These are phyloP conservation scores for Didymellaceae sp. DNA, from an alignment of 2,329 filamentous ascomycete species.

Conservation along the genomic window DNA sequence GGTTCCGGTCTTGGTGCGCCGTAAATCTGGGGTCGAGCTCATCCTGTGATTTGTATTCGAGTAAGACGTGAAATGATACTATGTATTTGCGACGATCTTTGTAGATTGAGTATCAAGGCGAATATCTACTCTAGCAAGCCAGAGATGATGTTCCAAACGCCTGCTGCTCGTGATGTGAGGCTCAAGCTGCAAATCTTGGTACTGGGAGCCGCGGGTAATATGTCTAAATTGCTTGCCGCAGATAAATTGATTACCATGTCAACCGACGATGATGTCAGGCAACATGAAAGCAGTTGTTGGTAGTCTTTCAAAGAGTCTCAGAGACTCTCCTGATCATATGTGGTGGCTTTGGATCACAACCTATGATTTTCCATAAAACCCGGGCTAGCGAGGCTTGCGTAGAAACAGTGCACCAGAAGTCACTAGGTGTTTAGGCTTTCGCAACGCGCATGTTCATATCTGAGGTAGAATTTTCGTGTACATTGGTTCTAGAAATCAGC, in stretches of 20 bases:
- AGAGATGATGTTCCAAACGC: not conserved
- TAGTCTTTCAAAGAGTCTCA: not conserved
- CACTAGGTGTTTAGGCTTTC: too few species aligned
- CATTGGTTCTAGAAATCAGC: not conserved
- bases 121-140: too few species aligned
- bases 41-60: not conserved
- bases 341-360: too few species aligned
- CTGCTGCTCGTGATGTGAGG: not conserved
- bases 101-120: not conserved
- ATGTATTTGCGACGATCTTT: not conserved
- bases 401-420: too few species aligned
- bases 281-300: not conserved
- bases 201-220: constrained; percentile 6
- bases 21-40: not conserved
- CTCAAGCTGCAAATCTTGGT: constrained; percentile 8
- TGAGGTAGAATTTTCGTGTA: too few species aligned
- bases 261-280: not conserved
- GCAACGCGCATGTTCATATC: too few species aligned
- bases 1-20: constrained; percentile 1
- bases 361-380: too few species aligned
- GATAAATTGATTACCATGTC: constrained; percentile 3
- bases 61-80: not conserved
- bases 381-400: too few species aligned
- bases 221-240: constrained; percentile 10
- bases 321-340: too few species aligned